These are phyloP conservation scores for Agarophyton chilense DNA, from an alignment of 23 red algal genomes.

Conservation along the genomic window DNA sequence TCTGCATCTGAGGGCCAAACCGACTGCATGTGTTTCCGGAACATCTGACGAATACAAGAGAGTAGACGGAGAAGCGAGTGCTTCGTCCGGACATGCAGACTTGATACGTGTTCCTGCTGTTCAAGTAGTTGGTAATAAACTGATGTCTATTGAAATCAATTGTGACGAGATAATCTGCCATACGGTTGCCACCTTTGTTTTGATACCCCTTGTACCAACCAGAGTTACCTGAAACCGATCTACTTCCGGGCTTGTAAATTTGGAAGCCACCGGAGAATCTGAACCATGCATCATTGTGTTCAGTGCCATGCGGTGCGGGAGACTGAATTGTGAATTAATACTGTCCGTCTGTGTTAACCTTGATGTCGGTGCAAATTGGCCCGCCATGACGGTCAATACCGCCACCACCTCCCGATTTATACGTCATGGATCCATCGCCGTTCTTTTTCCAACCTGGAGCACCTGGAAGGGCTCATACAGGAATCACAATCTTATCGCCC, in stretches of 20 bases:
- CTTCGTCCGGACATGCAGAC: constrained; percentile 17
- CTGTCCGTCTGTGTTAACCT: not conserved
- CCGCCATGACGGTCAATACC: constrained; percentile 12
- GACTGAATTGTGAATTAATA: constrained; percentile 8
- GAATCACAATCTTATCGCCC: constrained; percentile 50
- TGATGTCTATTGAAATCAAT: constrained; percentile 69
- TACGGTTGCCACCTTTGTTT: constrained; percentile 40
- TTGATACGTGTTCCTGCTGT: not conserved
- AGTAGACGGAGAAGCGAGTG: constrained; percentile 13
- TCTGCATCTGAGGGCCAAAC: constrained; percentile 18
- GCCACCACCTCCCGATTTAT: constrained; percentile 9
- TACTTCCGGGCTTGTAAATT: not conserved
- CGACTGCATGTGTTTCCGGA: constrained; percentile 8
- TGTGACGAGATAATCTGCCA: constrained; percentile 40
- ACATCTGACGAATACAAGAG: constrained; percentile 16
- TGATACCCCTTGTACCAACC: constrained; percentile 70
- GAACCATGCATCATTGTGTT: constrained; percentile 45
- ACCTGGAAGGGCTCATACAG: not conserved
- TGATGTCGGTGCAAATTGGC: constrained; percentile 1
- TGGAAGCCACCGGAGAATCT: constrained; percentile 25
- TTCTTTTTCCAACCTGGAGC: constrained; percentile 6
- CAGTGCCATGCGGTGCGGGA: constrained; percentile 2
- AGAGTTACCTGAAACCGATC: not conserved
- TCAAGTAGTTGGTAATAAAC: constrained; percentile 30
- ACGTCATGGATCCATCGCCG: constrained; percentile 3